Evolutionary conservation across 768 basidiomycete species (phyloP).

Genomic region (Collybia sordida): DNA sequence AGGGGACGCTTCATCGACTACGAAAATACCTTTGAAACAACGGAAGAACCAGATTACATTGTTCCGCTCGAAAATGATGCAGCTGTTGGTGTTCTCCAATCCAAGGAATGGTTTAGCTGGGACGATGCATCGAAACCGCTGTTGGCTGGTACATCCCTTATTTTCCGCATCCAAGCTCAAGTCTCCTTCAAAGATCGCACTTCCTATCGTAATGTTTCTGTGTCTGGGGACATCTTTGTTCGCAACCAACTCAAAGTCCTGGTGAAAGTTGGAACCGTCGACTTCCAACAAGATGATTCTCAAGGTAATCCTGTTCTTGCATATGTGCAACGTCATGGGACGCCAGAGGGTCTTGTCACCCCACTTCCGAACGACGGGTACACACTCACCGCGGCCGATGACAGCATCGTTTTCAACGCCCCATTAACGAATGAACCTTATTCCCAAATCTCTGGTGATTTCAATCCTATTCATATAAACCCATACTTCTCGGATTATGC

Average conservation of each 20-base stretch:
- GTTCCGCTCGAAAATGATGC: conserved; percentile 77
- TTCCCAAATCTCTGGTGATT: conserved; percentile 94
- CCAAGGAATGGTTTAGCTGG: conserved; percentile 99
- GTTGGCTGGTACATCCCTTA: conserved; percentile 75
- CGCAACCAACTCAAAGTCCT: conserved; percentile 86
- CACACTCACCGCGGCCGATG: conserved; percentile 63
- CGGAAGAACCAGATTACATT: conserved; percentile 86
- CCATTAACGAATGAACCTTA: conserved; percentile 95
- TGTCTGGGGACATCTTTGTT: conserved; percentile 83
- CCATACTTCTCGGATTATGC: conserved; percentile 97
- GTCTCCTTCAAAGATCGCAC: conserved; percentile 91
- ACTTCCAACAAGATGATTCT: conserved; percentile 83
- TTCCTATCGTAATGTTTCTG: conserved; percentile 76
- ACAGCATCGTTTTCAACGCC: conserved; percentile 69
- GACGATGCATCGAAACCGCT: conserved; percentile 79
- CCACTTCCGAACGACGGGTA: conserved; percentile 88
- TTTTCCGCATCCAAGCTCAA: conserved; percentile 87
- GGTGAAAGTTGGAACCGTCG: conserved; percentile 85
- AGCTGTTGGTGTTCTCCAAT: conserved; percentile 84
- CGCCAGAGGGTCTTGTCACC: conserved; percentile 69
- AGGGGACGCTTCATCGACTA: conserved; percentile 93
- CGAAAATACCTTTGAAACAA: conserved; percentile 93
- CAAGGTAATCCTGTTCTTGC: conserved; percentile 92
- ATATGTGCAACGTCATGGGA: conserved; percentile 91
- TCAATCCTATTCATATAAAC: conserved; percentile 98